Percentiles rank a stretch among this genome's conserved stretches.
Evolutionary conservation across 1,284 basidiomycete genomes (phyloP).

Genomic region (Bondarzewia mesenterica): DNA sequence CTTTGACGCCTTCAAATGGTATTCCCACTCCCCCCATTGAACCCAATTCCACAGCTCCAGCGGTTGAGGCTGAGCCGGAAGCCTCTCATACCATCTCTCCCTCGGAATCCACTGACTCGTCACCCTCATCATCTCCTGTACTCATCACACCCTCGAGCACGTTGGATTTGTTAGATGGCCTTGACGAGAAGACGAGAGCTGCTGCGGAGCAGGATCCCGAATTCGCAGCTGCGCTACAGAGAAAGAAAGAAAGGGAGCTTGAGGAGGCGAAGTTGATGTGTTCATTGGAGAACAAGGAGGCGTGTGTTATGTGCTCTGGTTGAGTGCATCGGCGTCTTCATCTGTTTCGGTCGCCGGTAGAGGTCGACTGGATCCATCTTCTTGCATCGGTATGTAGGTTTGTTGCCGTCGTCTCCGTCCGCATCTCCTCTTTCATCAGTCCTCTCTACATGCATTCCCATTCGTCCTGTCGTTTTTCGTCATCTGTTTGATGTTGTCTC

Average conservation of each 20-base stretch:
- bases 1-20: slow-evolving; percentile 5
- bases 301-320: slow-evolving; percentile 80
- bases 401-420: neutral
- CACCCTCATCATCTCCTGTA: neutral
- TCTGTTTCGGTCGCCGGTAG: neutral
- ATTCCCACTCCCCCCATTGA: neutral
- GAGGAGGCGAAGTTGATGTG: slow-evolving; percentile 80
- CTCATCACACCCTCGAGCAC: neutral
- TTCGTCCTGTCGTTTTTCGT: neutral
- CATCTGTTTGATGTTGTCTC: neutral
- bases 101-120: neutral
- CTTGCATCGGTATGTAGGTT: too few species aligned
- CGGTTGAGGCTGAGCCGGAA: slow-evolving; percentile 12
- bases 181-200: slow-evolving; percentile 34
- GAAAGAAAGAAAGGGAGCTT: slow-evolving; percentile 67
- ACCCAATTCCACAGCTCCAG: neutral
- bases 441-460: neutral
- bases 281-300: slow-evolving; percentile 85
- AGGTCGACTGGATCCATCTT: neutral
- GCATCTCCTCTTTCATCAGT: neutral
- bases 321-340: slow-evolving; percentile 29
- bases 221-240: slow-evolving; percentile 73
- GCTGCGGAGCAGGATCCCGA: slow-evolving; percentile 67
- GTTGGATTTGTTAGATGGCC: slow-evolving; percentile 5
- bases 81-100: slow-evolving; percentile 15